Base-by-base conservation (phyloP, 78 protist species). In the Anaeramoeba ignava region DNA sequence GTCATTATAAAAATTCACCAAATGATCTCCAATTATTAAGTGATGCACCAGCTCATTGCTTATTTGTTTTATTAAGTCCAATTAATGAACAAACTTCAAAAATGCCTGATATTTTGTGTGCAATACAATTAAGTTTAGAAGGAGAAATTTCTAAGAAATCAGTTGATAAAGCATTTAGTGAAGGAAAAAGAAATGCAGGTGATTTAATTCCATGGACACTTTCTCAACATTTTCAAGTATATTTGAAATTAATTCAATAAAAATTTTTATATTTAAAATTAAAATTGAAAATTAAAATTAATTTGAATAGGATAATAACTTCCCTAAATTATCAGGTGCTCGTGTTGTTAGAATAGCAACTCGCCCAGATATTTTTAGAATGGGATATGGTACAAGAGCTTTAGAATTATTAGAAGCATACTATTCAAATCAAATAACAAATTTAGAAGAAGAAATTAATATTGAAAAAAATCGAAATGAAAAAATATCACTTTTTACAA, bases 171-270 rank as follows among this genome's bases (percentile, higher is more conserved):
- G 12, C 87, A 17, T 81, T 93, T 81, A 41, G 86, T 2, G 85
- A 91, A 0, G 99, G 99, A 3, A 41, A 86, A 41, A 83, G 92
- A 31, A 89, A 81, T 1, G 38, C 92, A 12, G 99, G 99, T 23
- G 99, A 98, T 82, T 54, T 98, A 12, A 97, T 98, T 39, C 99
- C 99, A 12, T 98, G 99, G 99, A 95, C 97, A 0, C 1, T 98
- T 2, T 33, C 95, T 3, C 96, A 93, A 89, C 97, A 94, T 39
- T 78, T 36, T 31, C 31, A 33, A 68, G n/a, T 82, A 12, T n/a
- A 3, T 68, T 54, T 39, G 0, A n/a, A 68, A 3, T 37, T 8
- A 39, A 8, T 40, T 40, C 81, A 39, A 8, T 79, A 79, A 8
- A 23, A 38, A 39, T 79, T 79, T 79, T 12, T 3, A 17, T 38